Conservation (phyloP, 1,284 basidiomycete species). For the Ceratobasidium sp. region DNA sequence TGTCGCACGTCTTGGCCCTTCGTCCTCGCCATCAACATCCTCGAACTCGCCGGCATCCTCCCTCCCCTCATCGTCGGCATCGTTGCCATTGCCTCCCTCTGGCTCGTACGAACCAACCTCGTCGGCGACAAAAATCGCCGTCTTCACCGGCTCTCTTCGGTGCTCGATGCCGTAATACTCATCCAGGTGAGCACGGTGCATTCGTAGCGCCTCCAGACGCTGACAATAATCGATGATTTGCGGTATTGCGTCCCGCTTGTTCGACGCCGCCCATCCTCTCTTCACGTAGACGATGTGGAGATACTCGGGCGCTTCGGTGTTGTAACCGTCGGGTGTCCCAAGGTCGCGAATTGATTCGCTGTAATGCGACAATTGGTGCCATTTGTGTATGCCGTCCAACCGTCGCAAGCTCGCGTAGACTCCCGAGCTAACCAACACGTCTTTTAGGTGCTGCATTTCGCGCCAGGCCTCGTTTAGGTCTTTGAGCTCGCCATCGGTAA, state of each 20-base stretch:
- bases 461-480: background rate
- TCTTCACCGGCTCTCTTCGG: background rate
- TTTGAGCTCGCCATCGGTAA: background rate
- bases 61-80: background rate
- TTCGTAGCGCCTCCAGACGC: background rate
- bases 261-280: background rate
- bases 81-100: background rate
- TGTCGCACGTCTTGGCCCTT: background rate
- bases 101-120: background rate
- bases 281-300: conserved; percentile 26
- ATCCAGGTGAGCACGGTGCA: background rate
- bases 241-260: background rate
- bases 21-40: background rate
- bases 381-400: conserved; percentile 19
- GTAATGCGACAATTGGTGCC: conserved; percentile 35
- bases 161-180: background rate
- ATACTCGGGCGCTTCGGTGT: conserved; percentile 38
- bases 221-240: background rate
- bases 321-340: conserved; percentile 21
- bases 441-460: background rate
- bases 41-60: background rate
- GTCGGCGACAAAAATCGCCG: background rate
- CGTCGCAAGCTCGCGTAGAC: background rate
- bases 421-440: background rate
- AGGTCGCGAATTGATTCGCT: background rate